Evolutionary conservation across 352 stramenopile genomes (phyloP), one percentile per base, ranked within the genome.

Genomic region (Pythium monospermum): DNA sequence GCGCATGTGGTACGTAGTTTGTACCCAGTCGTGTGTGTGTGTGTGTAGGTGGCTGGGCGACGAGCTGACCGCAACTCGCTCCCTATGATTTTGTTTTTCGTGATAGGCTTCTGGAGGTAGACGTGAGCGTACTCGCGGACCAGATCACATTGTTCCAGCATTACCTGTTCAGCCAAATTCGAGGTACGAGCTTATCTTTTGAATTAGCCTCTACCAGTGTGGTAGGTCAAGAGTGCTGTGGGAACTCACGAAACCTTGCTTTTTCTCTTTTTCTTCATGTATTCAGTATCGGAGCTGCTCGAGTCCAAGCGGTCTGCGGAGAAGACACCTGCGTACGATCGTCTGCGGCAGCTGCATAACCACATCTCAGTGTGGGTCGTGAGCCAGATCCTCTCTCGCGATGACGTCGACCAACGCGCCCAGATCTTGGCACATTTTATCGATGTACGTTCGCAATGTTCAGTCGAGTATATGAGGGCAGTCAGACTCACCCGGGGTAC

Each of bases 151-250:
- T 91, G 42, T 79, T 94, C 50, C 79, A 94, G 48, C 84, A 94
- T 53, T 94, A 88, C 50, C 64, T 94, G 19, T 91, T 93, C 59
- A 91, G 83, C 59, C 86, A 90, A 31, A 91, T 94, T 43, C 86
- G 85, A 81, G 76, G 80, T 87, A 58, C 7, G 36, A 21, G 18
- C 35, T 60, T 12, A n/a, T n/a, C n/a, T n/a, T n/a, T n/a, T n/a
- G n/a, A n/a, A n/a, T n/a, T n/a, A n/a, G n/a, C n/a, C n/a, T n/a
- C n/a, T n/a, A n/a, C n/a, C n/a, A n/a, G n/a, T n/a, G n/a, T n/a
- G n/a, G n/a, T n/a, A n/a, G n/a, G n/a, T n/a, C n/a, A n/a, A n/a
- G n/a, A n/a, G n/a, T n/a, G n/a, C n/a, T n/a, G n/a, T n/a, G n/a
- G n/a, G n/a, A n/a, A n/a, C n/a, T n/a, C n/a, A n/a, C n/a, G n/a